Conservation (phyloP, 2,329 filamentous ascomycete species). For the Calycina herbarum region DNA sequence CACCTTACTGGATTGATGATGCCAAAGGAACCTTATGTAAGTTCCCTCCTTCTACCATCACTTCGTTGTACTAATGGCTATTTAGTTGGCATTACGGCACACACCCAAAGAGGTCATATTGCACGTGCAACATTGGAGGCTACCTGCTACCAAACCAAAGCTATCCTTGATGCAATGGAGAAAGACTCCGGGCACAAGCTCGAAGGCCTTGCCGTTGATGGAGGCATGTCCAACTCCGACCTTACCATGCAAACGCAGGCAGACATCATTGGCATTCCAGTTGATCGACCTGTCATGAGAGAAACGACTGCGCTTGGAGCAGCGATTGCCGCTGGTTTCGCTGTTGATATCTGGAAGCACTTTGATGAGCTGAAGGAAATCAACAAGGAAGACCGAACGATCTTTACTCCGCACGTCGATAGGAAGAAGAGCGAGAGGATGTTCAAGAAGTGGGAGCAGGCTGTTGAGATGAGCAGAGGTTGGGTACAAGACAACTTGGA, state of each 20-base stretch:
- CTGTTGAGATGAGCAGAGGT: conserved; percentile 76
- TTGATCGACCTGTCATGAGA: conserved; percentile 76
- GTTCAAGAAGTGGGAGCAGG: conserved; percentile 73
- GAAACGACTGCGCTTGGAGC: conserved; percentile 82
- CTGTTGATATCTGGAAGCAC: conserved; percentile 70
- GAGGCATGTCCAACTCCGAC: conserved; percentile 71
- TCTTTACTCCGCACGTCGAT: conserved; percentile 67
- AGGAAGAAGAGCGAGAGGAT: conserved; percentile 58
- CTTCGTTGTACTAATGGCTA: conserved; percentile 14
- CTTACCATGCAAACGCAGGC: conserved; percentile 79
- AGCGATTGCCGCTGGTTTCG: conserved; percentile 80
- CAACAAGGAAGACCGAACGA: conserved; percentile 67
- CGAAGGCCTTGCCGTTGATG: conserved; percentile 65
- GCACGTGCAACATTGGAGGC: conserved; percentile 71
- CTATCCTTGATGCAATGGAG: conserved; percentile 72
- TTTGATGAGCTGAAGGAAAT: conserved; percentile 71
- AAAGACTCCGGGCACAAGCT: conserved; percentile 67
- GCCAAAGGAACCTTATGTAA: conserved; percentile 68
- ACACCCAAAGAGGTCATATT: conserved; percentile 69
- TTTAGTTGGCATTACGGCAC: conserved; percentile 64
- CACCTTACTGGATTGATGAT: conserved; percentile 76
- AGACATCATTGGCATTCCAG: conserved; percentile 76
- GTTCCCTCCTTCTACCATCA: conserved; percentile 24
- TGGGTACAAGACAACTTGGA: conserved; percentile 49
- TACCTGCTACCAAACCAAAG: conserved; percentile 73